A percentile compares a stretch with the other conserved stretches of the same genome.
phyloP scores from a whole-genome alignment of 805 yeast species.

The Lachancea thermotolerans region DNA sequence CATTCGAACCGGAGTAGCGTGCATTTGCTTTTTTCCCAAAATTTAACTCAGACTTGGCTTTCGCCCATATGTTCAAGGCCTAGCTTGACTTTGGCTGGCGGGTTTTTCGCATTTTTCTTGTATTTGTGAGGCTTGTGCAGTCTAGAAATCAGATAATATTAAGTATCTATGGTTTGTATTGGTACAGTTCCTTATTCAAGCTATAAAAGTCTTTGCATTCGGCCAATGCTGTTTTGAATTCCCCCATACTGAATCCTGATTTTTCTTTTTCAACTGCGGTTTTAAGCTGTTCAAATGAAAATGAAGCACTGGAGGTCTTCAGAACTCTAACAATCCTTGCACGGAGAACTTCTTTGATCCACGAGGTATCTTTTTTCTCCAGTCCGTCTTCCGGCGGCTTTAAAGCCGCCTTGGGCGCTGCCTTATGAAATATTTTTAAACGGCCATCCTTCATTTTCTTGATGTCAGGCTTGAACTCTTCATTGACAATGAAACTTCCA shows the following conservation, averaged over 20 bases:
- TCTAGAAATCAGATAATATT: background rate
- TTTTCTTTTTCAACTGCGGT: constrained; percentile 12
- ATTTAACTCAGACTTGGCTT: too few relatives aligned
- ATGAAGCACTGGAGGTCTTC: constrained; percentile 13
- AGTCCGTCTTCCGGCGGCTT: background rate
- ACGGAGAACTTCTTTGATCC: constrained; percentile 26
- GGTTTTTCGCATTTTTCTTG: too few relatives aligned
- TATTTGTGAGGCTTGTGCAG: background rate
- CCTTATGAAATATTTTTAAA: constrained; percentile 14
- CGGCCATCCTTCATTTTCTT: constrained; percentile 17
- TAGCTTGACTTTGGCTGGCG: too few relatives aligned
- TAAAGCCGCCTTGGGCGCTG: background rate
- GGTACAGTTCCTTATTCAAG: constrained; percentile 1
- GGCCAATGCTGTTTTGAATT: constrained; percentile 26
- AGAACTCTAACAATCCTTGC: constrained; percentile 24
- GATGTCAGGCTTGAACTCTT: constrained; percentile 18
- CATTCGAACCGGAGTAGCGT: constrained; percentile 53
- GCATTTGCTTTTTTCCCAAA: background rate
- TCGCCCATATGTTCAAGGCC: too few relatives aligned
- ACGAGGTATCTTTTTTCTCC: constrained; percentile 10
- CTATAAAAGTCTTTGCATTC: constrained; percentile 7
- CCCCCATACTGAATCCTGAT: constrained; percentile 28
- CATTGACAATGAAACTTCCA: constrained; percentile 14
- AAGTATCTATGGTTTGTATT: constrained; percentile 3
- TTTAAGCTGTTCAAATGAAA: constrained; percentile 11